Percentiles rank a stretch among this genome's conserved stretches.
phyloP scores from a whole-genome alignment of 2,329 filamentous ascomycete genomes.

The Chaetomiaceae sp. region DNA sequence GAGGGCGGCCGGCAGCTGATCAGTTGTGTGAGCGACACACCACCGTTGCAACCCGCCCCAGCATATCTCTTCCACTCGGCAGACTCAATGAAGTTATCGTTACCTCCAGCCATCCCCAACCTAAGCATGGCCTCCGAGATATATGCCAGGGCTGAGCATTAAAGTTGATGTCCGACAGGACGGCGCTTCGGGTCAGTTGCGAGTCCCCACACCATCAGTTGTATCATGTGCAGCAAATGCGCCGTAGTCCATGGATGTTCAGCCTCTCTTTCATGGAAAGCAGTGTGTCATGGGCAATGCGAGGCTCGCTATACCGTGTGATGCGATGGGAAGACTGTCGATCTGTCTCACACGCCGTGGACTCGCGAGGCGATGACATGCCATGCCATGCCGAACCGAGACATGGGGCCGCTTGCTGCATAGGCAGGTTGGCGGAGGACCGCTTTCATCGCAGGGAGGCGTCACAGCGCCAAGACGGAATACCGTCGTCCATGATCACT shows the following conservation, averaged over 20 bases:
- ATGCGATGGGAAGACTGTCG: not conserved
- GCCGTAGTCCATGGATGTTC: not conserved
- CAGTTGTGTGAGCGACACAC: constrained; percentile 10
- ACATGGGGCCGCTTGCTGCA: constrained; percentile 3
- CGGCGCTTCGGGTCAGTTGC: not conserved
- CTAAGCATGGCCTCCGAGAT: not conserved
- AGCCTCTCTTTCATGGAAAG: not conserved
- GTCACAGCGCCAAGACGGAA: constrained; percentile 20
- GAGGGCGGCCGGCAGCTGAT: constrained; percentile 16
- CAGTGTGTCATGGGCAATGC: not conserved
- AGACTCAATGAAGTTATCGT: not conserved
- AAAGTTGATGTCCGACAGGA: not conserved
- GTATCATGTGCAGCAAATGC: not conserved
- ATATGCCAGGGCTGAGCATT: not conserved
- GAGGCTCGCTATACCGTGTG: not conserved
- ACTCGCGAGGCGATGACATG: not conserved
- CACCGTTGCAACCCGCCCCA: constrained; percentile 6
- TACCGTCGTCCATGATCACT: constrained; percentile 7
- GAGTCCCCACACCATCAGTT: not conserved
- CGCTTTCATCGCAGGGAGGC: not conserved
- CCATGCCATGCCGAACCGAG: constrained; percentile 10
- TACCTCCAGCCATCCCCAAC: not conserved
- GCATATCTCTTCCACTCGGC: not conserved
- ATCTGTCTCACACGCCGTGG: not conserved
- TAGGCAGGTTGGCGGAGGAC: not conserved